These are phyloP conservation scores for Eucalyptus marginata DNA, from an alignment of 345 rosid genomes.

Conservation along the genomic window DNA sequence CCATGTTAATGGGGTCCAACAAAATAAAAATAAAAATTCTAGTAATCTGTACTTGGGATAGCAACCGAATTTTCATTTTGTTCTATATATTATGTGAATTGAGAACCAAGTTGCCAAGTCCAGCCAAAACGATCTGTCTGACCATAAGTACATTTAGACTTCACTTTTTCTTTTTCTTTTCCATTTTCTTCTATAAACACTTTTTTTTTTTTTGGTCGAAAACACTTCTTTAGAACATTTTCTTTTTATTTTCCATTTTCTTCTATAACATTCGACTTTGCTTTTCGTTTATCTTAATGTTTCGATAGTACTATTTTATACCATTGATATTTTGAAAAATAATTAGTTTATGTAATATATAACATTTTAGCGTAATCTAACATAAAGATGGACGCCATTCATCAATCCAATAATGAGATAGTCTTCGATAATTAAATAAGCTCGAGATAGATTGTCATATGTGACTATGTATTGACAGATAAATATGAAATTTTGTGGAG, in stretches of 20 bases:
- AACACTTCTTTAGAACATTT: too few species aligned
- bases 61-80: neutral
- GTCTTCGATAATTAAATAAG: neutral
- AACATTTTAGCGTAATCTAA: too few species aligned
- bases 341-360: neutral
- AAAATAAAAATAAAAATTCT: neutral
- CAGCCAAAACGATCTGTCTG: neutral
- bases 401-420: neutral
- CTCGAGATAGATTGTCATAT: neutral
- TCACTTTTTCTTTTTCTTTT: neutral
- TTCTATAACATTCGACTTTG: neutral
- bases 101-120: neutral
- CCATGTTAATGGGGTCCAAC: neutral
- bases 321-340: too few species aligned
- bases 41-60: neutral
- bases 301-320: neutral
- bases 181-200: neutral
- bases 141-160: neutral
- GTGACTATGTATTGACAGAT: rapidly evolving
- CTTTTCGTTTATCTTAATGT: neutral
- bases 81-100: neutral
- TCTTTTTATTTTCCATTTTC: too few species aligned
- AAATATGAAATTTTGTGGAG: neutral
- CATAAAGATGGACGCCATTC: neutral
- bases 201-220: too few species aligned